Evolutionary conservation across 2,329 filamentous ascomycete species (phyloP).

Genomic region (Biscogniauxia marginata): DNA sequence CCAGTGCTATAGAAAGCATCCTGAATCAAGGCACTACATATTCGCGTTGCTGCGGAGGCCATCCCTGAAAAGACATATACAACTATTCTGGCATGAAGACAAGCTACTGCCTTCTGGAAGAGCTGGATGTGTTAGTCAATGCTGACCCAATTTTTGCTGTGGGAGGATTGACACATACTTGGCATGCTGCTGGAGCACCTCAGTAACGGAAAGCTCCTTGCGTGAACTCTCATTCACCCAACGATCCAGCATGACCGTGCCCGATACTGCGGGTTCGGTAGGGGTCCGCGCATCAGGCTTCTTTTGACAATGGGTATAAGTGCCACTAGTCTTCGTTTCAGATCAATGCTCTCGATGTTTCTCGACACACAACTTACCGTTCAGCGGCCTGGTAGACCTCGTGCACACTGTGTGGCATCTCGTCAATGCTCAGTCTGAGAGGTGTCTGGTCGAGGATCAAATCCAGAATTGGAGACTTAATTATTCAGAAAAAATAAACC

Average conservation of each 20-base stretch:
- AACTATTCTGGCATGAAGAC: constrained; percentile 8
- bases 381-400: constrained; percentile 13
- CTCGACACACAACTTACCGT: constrained; percentile 19
- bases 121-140: constrained; percentile 18
- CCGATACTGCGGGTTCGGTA: constrained; percentile 2
- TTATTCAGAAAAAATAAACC: constrained; percentile 8
- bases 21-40: constrained; percentile 10
- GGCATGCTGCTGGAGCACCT: constrained; percentile 25
- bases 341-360: constrained; percentile 7
- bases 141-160: constrained; percentile 1
- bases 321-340: constrained; percentile 20
- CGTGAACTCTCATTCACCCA: constrained; percentile 27
- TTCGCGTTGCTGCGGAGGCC: constrained; percentile 6
- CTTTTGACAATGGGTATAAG: not conserved
- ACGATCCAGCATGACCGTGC: constrained; percentile 24
- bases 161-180: constrained; percentile 15
- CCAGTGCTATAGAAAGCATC: constrained; percentile 15
- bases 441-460: not conserved
- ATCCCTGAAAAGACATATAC: constrained; percentile 21
- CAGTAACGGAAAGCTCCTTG: constrained; percentile 24
- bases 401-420: constrained; percentile 28
- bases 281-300: constrained; percentile 8
- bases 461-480: not conserved
- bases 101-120: constrained; percentile 14
- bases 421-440: not conserved